Evolutionary conservation across 768 basidiomycete genomes (phyloP), one percentile per base, ranked within the genome.

Genomic region (Leucocoprinus sp.): DNA sequence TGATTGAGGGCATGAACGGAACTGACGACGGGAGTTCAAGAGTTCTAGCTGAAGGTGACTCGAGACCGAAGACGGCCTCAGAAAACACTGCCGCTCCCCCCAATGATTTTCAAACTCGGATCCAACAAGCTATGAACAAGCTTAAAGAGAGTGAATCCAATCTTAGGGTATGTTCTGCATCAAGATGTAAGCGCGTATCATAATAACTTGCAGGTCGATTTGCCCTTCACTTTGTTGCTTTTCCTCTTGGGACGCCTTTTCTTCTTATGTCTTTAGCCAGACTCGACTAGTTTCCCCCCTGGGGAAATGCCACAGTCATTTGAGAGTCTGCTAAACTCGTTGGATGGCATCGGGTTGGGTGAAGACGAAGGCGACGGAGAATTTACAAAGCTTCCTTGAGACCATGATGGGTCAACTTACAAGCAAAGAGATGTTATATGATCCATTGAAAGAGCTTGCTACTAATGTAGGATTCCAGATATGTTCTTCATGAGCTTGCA

Each of bases 371-470:
- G 64, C 21, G 76, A 78, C 1, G 69, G 70, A 0, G 75, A 80
- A 19, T 57, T 92, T 9, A 74, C 82, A 34, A 76, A 70, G n/a
- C 0, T 64, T 91, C 50, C 69, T 95, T 7, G 88, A 93, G 59
- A 74, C 60, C 19, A 84, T 93, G 77, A 88, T 91, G 86, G 65
- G 72, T 17, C 77, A 83, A 60, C 68, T 91, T 19, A 81, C 90
- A 80, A 76, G 74, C 64, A 85, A 88, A 56, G 85, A 89, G 0
- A 68, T 91, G 2, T 64, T 93, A n/a, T 84, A 92, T 52, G 88
- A 91, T 36, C 91, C 92, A 0, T 58, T 93, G 47, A 87, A 85
- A 53, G 91, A 95, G 57, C 63, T 95, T 17, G 64, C 71, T 12
- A 76, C 81, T 12, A 82, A 83, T 59, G 87, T 84, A 50, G 24